phyloP scores from a whole-genome alignment of 2,329 filamentous ascomycete species.

The Colletotrichum costaricense region DNA sequence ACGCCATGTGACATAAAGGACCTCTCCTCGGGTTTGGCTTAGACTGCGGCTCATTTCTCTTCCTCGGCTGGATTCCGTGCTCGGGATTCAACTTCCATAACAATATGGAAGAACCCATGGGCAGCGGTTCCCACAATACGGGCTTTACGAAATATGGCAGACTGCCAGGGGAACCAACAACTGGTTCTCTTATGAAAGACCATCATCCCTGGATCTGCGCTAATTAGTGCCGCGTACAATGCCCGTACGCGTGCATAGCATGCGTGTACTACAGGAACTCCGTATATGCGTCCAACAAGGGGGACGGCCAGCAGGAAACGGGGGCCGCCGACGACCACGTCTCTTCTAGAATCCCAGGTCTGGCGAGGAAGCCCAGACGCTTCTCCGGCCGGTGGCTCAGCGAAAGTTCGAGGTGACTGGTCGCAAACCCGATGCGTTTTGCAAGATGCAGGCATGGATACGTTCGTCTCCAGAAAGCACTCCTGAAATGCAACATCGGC shows the following conservation, averaged over 20 bases:
- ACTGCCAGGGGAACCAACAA: neutral
- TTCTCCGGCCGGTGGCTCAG: neutral
- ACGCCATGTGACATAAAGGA: neutral
- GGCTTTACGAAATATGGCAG: neutral
- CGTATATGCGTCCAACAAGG: neutral
- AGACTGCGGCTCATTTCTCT: constrained; percentile 6
- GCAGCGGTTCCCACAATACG: neutral
- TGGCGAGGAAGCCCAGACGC: neutral
- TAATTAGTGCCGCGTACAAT: constrained; percentile 23
- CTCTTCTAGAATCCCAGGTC: neutral
- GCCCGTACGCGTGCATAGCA: neutral
- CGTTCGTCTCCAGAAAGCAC: neutral
- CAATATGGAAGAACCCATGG: neutral
- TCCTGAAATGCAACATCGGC: constrained; percentile 27
- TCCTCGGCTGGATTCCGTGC: neutral
- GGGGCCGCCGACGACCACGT: neutral
- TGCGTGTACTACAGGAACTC: neutral
- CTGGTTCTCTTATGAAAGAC: neutral
- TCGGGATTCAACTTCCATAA: neutral
- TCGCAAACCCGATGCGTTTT: constrained; percentile 17
- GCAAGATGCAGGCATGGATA: constrained; percentile 2
- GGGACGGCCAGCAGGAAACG: neutral
- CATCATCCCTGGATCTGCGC: constrained; percentile 26
- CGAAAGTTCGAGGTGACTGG: neutral
- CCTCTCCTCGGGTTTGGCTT: neutral